Conservation (phyloP, 2,329 filamentous ascomycete species). For the Alternaria gaisen region DNA sequence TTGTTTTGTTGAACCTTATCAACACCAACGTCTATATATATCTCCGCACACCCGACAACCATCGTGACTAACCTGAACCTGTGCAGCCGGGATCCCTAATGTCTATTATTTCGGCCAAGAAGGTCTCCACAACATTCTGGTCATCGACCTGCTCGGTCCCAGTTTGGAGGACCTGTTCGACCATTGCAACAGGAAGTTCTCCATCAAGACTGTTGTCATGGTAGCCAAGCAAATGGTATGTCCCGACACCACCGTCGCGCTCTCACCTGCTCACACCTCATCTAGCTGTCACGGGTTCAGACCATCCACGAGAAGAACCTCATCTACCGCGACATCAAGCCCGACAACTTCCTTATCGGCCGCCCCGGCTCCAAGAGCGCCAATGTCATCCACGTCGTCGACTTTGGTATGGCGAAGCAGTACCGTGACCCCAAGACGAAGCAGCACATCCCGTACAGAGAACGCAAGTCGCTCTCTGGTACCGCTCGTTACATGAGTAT, state of each 20-base stretch:
- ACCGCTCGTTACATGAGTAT: slow-evolving; percentile 99
- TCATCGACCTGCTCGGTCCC: slow-evolving; percentile 94
- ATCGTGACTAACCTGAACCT: slow-evolving; percentile 26
- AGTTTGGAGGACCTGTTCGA: slow-evolving; percentile 97
- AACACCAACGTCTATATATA: neutral
- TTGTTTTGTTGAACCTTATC: slow-evolving; percentile 3
- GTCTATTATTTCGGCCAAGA: slow-evolving; percentile 99
- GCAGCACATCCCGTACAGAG: slow-evolving; percentile 97
- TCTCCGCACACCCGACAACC: neutral
- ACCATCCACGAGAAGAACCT: slow-evolving; percentile 98
- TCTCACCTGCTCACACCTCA: slow-evolving; percentile 19
- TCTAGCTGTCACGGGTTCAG: slow-evolving; percentile 85
- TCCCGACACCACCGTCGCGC: slow-evolving; percentile 17
- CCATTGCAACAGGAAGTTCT: slow-evolving; percentile 93
- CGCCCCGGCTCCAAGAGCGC: slow-evolving; percentile 91
- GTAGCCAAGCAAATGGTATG: slow-evolving; percentile 97
- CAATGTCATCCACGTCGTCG: slow-evolving; percentile 97
- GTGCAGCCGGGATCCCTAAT: slow-evolving; percentile 92
- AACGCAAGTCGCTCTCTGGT: slow-evolving; percentile 94
- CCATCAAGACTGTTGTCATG: slow-evolving; percentile 98
- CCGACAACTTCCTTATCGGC: slow-evolving; percentile 98
- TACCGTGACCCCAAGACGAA: slow-evolving; percentile 99
- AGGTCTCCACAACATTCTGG: slow-evolving; percentile 97
- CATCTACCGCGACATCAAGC: slow-evolving; percentile 99
- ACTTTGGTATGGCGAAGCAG: slow-evolving; percentile 99